Conservation (phyloP, 441 rosid genomes). For the Erodium moschatum region DNA sequence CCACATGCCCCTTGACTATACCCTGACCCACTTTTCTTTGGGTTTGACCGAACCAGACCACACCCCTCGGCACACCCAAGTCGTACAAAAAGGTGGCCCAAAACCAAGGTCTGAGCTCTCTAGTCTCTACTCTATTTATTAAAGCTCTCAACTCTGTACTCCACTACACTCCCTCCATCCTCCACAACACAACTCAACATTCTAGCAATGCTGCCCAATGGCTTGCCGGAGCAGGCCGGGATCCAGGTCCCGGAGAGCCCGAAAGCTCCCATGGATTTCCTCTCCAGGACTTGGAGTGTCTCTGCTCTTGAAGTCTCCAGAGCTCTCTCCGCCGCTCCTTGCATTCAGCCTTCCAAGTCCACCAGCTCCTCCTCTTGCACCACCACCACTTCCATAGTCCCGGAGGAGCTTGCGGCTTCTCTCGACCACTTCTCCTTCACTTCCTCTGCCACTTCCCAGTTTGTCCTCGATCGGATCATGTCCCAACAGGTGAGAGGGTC, state of each 20-base stretch:
- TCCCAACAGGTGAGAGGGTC: constrained; percentile 64
- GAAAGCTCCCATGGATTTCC: constrained; percentile 81
- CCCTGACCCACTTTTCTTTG: not conserved
- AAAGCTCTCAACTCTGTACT: not conserved
- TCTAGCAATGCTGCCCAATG: constrained; percentile 20
- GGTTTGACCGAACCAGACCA: constrained; percentile 1
- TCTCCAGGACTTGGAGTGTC: constrained; percentile 85
- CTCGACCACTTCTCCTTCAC: constrained; percentile 88
- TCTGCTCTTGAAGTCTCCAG: constrained; percentile 78
- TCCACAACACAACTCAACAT: not conserved
- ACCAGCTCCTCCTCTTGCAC: constrained; percentile 35
- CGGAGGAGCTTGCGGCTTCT: constrained; percentile 28
- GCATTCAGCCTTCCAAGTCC: constrained; percentile 34
- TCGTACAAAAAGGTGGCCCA: not conserved
- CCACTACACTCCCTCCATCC: not conserved
- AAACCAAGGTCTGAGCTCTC: not conserved
- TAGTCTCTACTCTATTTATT: not conserved
- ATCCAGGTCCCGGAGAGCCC: constrained; percentile 58
- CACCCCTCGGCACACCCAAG: not conserved
- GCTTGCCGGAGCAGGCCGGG: constrained; percentile 16
- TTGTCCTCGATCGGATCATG: constrained; percentile 92
- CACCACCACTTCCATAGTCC: constrained; percentile 21
- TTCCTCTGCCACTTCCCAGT: constrained; percentile 80
- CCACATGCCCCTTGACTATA: not conserved
- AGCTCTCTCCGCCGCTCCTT: constrained; percentile 42